Conservation (phyloP, 208 protist species). For the Angomonas deanei region DNA sequence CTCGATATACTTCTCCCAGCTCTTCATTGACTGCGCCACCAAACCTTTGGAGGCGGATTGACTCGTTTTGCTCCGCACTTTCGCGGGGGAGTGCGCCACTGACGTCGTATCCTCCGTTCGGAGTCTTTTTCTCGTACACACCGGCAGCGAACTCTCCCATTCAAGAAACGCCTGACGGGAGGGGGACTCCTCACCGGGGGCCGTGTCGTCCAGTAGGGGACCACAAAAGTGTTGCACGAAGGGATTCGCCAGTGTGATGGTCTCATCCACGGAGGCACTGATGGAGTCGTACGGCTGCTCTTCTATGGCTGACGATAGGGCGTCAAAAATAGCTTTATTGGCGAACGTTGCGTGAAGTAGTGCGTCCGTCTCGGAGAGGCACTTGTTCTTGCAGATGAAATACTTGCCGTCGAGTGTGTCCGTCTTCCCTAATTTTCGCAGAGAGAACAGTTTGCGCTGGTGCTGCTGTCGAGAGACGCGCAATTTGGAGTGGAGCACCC, state of each 20-base stretch:
- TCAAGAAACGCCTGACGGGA: not conserved
- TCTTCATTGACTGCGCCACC: slow-evolving; percentile 51
- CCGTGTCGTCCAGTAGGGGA: not conserved
- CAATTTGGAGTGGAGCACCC: slow-evolving; percentile 28
- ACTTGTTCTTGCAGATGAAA: no score
- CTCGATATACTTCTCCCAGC: slow-evolving; percentile 58
- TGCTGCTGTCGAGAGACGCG: slow-evolving; percentile 50
- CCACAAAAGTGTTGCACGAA: not conserved
- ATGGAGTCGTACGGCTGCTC: no score
- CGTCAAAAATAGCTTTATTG: slow-evolving; percentile 42
- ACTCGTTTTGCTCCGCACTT: slow-evolving; percentile 12
- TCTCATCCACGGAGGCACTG: no score
- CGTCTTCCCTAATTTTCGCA: slow-evolving; percentile 43
- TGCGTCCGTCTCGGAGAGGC: slow-evolving; percentile 36
- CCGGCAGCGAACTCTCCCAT: not conserved
- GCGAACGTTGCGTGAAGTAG: slow-evolving; percentile 49
- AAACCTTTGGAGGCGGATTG: slow-evolving; percentile 32
- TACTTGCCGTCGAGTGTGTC: slow-evolving; percentile 15
- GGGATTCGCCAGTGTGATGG: no score
- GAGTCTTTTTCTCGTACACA: not conserved
- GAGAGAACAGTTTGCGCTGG: slow-evolving; percentile 49
- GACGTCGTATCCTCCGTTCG: not conserved
- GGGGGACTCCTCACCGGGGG: not conserved
- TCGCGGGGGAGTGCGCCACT: slow-evolving; percentile 12
- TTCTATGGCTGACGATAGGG: no score